phyloP scores from a whole-genome alignment of 768 basidiomycete species.

The Rhodotorula toruloides region DNA sequence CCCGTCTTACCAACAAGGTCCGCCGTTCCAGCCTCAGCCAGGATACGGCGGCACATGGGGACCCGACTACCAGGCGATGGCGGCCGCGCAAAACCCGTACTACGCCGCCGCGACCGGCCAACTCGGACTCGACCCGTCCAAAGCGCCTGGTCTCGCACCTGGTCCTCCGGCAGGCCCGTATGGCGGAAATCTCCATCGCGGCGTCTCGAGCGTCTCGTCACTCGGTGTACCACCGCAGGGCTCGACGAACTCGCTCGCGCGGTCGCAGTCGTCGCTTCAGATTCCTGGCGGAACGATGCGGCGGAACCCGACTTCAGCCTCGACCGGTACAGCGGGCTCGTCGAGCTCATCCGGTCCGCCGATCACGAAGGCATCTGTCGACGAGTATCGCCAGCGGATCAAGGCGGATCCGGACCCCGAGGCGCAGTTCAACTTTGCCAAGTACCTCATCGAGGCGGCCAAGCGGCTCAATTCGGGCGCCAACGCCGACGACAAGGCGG shows the following conservation, averaged over 20 bases:
- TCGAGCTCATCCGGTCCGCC: slow-evolving; percentile 34
- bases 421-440: slow-evolving; percentile 95
- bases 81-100: slow-evolving; percentile 36
- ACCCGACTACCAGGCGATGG: slow-evolving; percentile 30
- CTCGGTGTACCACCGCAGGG: slow-evolving; percentile 9
- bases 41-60: slow-evolving; percentile 17
- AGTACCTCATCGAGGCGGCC: slow-evolving; percentile 97
- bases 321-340: slow-evolving; percentile 14
- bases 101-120: slow-evolving; percentile 38
- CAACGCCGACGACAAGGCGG: slow-evolving; percentile 54
- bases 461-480: slow-evolving; percentile 66
- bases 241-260: slow-evolving; percentile 10
- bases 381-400: slow-evolving; percentile 93
- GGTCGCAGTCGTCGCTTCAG: slow-evolving; percentile 24
- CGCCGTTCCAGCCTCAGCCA: slow-evolving; percentile 23
- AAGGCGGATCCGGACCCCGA: slow-evolving; percentile 97
- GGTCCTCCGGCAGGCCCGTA: slow-evolving; percentile 6
- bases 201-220: slow-evolving; percentile 23
- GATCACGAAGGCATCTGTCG: slow-evolving; percentile 69
- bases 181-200: slow-evolving; percentile 21
- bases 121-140: slow-evolving; percentile 21
- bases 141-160: not conserved
- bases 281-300: slow-evolving; percentile 26
- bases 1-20: not conserved
- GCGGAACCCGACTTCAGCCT: slow-evolving; percentile 14